Base-by-base conservation (phyloP, 2,329 filamentous ascomycete species). In the Diaporthe capsici region DNA sequence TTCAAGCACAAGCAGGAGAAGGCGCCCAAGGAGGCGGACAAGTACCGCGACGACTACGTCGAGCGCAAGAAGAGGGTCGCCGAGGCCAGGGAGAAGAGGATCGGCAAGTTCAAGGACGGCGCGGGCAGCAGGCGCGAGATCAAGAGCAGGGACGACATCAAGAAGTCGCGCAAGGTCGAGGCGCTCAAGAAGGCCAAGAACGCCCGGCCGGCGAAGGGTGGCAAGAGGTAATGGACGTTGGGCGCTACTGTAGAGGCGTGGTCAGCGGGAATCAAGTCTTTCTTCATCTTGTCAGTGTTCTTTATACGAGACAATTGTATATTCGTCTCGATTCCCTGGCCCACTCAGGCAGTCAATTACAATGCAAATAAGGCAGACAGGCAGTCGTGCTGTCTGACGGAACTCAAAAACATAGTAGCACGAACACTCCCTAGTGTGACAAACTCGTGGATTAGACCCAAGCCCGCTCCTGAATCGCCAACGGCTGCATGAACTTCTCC, bases 1-100 rank as follows among this genome's bases (percentile, higher is more conserved):
- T 98, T 94, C 88, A 94, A 94, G 87, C 97, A 99, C 87, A 96
- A 94, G 85, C 91, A 93, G 84, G 93, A 97, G 83, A 92, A 91
- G 86, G 95, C 95, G 74, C 97, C 97, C 78, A 98, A 98, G 89
- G 92, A 95, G 80, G 95, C 97, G 10, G 97, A 99, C 87, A 96
- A 94, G 86, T 96, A 91, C 84, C 90, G 97, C 77, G 95, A 96
- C 83, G 96, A 99, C 85, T 99, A 94, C 85, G 89, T 97, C 78
- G 92, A 92, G 82, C 93, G 94, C 86, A 98, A 97, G 92, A 96
- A 96, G 92, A 92, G 95, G 82, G 93, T 97, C 25, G 92, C 92
- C 22, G 95, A 95, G 82, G 96, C 96, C 61, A 94, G 94, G 85
- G 94, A 98, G 88, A 95, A 95, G 87, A 89, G 94, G 28, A 85